These are phyloP conservation scores for Fusarium sambucinum DNA, from an alignment of 2,329 filamentous ascomycete genomes.

Conservation along the genomic window DNA sequence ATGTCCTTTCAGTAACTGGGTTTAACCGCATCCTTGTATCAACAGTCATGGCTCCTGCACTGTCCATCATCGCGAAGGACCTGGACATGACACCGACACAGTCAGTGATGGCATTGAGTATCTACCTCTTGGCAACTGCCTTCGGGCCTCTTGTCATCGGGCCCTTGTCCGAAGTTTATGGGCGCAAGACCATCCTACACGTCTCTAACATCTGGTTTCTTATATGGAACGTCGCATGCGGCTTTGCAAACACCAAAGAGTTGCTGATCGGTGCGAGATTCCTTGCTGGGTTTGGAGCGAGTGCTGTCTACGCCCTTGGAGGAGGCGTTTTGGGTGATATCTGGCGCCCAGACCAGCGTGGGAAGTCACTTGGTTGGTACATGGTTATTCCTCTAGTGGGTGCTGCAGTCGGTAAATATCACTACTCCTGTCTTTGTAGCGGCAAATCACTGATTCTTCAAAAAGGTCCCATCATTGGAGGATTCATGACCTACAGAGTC, in stretches of 20 bases:
- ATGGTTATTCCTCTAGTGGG: constrained; percentile 57
- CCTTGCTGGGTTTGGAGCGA: constrained; percentile 62
- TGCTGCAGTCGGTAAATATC: constrained; percentile 51
- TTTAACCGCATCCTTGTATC: constrained; percentile 66
- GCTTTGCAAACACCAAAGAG: constrained; percentile 55
- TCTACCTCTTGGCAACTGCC: constrained; percentile 58
- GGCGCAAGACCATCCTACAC: constrained; percentile 58
- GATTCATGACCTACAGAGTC: constrained; percentile 53
- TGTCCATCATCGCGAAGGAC: constrained; percentile 63
- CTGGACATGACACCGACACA: constrained; percentile 62
- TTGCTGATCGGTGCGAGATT: constrained; percentile 60
- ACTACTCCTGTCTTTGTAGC: rapidly evolving
- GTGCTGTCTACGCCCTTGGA: constrained; percentile 59
- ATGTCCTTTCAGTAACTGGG: constrained; percentile 62
- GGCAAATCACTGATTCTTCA: rapidly evolving
- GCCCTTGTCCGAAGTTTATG: constrained; percentile 63
- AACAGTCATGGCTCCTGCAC: constrained; percentile 64
- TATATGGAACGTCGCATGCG: constrained; percentile 61
- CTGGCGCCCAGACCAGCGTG: constrained; percentile 60
- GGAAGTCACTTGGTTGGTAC: constrained; percentile 55
- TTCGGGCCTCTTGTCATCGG: constrained; percentile 60
- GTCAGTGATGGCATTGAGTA: constrained; percentile 61
- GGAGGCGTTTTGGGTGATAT: constrained; percentile 62
- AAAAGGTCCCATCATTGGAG: constrained; percentile 55
- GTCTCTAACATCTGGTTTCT: constrained; percentile 63